These are phyloP conservation scores for Sungouiozyma intestinalis DNA, from an alignment of 805 yeast species.

Conservation along the genomic window DNA sequence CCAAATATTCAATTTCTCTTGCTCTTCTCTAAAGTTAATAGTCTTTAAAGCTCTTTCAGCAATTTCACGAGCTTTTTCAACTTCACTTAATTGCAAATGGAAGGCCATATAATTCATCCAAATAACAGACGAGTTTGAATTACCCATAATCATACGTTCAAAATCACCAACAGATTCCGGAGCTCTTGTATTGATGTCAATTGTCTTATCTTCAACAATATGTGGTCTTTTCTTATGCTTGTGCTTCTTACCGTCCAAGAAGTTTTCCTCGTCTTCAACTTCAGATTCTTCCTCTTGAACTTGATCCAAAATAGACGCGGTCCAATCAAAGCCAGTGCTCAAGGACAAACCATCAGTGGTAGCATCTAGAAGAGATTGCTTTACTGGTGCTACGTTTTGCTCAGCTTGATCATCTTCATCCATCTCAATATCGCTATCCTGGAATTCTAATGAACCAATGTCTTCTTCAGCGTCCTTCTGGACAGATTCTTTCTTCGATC, in stretches of 20 bases:
- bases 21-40: slow-evolving; percentile 83
- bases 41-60: slow-evolving; percentile 88
- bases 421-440: slow-evolving; percentile 14
- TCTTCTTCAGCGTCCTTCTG: slow-evolving; percentile 27
- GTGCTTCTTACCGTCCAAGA: slow-evolving; percentile 33
- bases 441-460: slow-evolving; percentile 23
- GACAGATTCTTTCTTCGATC: slow-evolving; percentile 23
- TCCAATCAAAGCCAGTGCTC: slow-evolving; percentile 85
- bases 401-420: slow-evolving; percentile 26
- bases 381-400: slow-evolving; percentile 1
- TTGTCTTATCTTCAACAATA: slow-evolving; percentile 68
- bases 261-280: slow-evolving; percentile 48
- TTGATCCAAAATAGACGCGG: slow-evolving; percentile 79
- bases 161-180: slow-evolving; percentile 90
- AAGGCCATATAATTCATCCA: slow-evolving; percentile 99
- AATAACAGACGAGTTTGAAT: slow-evolving; percentile 83
- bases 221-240: slow-evolving; percentile 37
- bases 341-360: slow-evolving; percentile 56
- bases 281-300: slow-evolving; percentile 49
- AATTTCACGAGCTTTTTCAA: slow-evolving; percentile 88
- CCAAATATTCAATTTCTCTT: slow-evolving; percentile 91
- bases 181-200: slow-evolving; percentile 68
- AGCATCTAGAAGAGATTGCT: slow-evolving; percentile 7
- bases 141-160: slow-evolving; percentile 83
- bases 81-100: slow-evolving; percentile 87